Percentiles rank a stretch among this genome's conserved stretches.
phyloP scores from a whole-genome alignment of 768 basidiomycete species.

The Trametes coccinea region DNA sequence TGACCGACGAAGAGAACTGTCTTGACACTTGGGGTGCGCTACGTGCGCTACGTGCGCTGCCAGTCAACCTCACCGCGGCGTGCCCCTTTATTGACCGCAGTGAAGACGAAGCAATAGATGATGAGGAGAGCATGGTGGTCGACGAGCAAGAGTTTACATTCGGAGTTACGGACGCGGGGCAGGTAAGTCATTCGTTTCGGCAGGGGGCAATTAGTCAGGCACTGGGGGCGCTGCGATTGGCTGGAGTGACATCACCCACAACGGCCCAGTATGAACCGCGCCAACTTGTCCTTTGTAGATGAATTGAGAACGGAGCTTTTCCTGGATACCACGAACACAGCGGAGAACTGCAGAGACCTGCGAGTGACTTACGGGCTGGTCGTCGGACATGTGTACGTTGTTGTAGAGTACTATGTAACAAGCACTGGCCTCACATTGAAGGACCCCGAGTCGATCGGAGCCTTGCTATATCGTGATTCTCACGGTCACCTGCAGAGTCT shows the following conservation, averaged over 20 bases:
- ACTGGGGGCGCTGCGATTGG: conserved; percentile 2
- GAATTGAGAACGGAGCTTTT: too few relatives aligned
- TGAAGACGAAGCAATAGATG: conserved; percentile 19
- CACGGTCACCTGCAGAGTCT: too few relatives aligned
- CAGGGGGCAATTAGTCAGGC: conserved; percentile 12
- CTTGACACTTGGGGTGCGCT: conserved; percentile 3
- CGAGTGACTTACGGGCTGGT: too few relatives aligned
- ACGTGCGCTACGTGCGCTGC: neutral
- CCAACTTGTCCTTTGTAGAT: too few relatives aligned
- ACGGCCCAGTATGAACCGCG: too few relatives aligned
- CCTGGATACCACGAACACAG: too few relatives aligned
- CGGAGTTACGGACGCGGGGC: neutral
- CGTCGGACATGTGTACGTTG: too few relatives aligned
- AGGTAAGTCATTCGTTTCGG: neutral
- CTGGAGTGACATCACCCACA: conserved; percentile 12
- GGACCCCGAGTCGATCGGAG: too few relatives aligned
- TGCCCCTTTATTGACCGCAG: conserved; percentile 5
- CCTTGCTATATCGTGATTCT: too few relatives aligned
- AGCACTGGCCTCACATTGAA: too few relatives aligned
- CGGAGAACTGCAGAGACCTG: too few relatives aligned
- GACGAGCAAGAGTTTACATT: neutral
- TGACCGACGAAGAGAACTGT: conserved; percentile 20
- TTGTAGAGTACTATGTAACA: too few relatives aligned
- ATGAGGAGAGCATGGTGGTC: conserved; percentile 21
- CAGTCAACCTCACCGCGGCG: neutral